phyloP scores from a whole-genome alignment of 139 green algal genomes.

The Chlorella sp. region DNA sequence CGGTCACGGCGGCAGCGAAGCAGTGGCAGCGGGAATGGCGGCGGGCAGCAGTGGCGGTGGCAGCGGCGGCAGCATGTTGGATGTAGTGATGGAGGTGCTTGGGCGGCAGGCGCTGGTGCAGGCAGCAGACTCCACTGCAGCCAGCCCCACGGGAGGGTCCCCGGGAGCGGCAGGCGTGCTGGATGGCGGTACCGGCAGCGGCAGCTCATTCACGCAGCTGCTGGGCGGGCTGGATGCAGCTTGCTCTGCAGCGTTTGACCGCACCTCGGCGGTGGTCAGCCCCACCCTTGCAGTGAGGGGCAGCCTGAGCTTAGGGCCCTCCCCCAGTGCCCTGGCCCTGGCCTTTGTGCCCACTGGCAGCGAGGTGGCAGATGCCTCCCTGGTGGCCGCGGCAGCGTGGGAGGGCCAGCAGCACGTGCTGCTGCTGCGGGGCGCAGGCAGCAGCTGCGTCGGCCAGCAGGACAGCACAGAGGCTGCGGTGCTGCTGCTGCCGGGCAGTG shows the following conservation, averaged over 20 bases:
- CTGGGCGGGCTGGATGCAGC: neutral
- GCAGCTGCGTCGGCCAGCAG: neutral
- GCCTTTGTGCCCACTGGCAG: neutral
- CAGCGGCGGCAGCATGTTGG: constrained; percentile 11
- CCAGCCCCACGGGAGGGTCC: neutral
- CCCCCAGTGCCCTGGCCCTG: neutral
- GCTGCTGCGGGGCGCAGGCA: neutral
- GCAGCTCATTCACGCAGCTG: neutral
- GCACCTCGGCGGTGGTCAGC: constrained; percentile 2
- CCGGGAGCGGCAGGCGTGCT: neutral
- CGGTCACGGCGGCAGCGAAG: neutral
- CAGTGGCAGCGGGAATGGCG: neutral
- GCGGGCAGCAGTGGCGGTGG: neutral
- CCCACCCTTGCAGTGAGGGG: neutral
- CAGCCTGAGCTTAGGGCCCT: neutral
- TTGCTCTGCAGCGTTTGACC: neutral
- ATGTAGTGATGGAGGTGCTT: constrained; percentile 15
- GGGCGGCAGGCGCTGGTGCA: constrained; percentile 8
- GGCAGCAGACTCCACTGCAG: constrained; percentile 12
- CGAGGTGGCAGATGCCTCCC: neutral
- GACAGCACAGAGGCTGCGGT: neutral
- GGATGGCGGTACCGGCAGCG: neutral
- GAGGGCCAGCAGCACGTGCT: constrained; percentile 15
- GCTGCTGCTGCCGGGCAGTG: constrained; percentile 17
- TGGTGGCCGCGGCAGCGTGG: constrained; percentile 7